phyloP scores from a whole-genome alignment of 192 early-diverging fungal species.

The Mortierella claussenii region DNA sequence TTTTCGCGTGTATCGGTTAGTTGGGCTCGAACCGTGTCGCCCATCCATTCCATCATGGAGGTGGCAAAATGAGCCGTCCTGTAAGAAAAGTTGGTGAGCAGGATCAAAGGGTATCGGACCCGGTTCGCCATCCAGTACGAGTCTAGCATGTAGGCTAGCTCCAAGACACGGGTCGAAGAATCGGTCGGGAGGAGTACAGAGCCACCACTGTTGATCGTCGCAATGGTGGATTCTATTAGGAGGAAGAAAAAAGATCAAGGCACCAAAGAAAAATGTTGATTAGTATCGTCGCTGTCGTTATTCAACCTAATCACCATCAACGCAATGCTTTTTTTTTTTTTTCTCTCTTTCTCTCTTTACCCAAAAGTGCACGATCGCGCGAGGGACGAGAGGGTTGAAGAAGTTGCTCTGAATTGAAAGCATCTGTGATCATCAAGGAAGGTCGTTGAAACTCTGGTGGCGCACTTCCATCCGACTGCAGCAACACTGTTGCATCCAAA shows the following conservation, averaged over 20 bases:
- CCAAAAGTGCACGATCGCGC: conserved; percentile 83
- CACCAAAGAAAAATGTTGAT: too few relatives aligned
- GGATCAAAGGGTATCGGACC: conserved; percentile 74
- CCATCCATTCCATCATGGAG: conserved; percentile 97
- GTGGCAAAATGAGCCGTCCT: conserved; percentile 87
- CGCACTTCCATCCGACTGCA: conserved; percentile 67
- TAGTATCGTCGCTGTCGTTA: not conserved
- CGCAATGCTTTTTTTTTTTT: not conserved
- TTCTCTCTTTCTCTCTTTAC: conserved; percentile 41
- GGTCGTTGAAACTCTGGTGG: conserved; percentile 78
- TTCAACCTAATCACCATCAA: not conserved
- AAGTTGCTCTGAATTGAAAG: conserved; percentile 77
- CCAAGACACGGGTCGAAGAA: conserved; percentile 88
- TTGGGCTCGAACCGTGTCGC: conserved; percentile 75
- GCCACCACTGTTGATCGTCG: conserved; percentile 71
- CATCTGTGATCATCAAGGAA: conserved; percentile 93
- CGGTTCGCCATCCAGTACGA: conserved; percentile 80
- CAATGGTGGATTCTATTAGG: conserved; percentile 69
- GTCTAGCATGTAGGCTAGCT: conserved; percentile 90
- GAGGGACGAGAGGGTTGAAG: conserved; percentile 73
- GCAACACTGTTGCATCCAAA: conserved; percentile 77
- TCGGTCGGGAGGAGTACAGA: conserved; percentile 93
- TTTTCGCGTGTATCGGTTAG: conserved; percentile 79
- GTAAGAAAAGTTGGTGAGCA: conserved; percentile 80
- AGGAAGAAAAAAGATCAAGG: too few relatives aligned